Conservation (phyloP, 306 rosid genomes). For the Begonia loranthoides region DNA sequence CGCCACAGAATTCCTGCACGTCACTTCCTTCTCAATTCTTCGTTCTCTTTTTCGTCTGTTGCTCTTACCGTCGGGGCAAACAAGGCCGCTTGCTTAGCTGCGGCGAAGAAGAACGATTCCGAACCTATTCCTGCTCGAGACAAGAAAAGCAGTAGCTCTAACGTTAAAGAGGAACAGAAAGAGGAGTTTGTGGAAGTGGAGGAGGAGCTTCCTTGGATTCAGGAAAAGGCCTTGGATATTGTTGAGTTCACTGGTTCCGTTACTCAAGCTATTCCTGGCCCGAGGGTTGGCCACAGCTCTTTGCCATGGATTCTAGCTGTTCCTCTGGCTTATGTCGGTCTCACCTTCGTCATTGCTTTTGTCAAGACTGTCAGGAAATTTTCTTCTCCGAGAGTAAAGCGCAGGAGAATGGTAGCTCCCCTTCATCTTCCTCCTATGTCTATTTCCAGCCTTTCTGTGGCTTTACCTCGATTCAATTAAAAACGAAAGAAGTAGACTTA, state of each 20-base stretch:
- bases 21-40: background rate
- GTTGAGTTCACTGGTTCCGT: constrained; percentile 93
- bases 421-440: background rate
- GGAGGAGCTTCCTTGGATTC: constrained; percentile 90
- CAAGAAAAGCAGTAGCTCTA: constrained; percentile 1
- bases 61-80: constrained; percentile 4
- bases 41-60: constrained; percentile 2
- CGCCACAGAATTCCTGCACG: too few species aligned
- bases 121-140: constrained; percentile 8
- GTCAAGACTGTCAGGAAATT: constrained; percentile 58
- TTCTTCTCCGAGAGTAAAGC: constrained; percentile 71
- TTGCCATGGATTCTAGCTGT: constrained; percentile 88
- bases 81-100: constrained; percentile 8
- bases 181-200: constrained; percentile 33
- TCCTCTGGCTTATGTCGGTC: constrained; percentile 56
- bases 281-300: constrained; percentile 72
- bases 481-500: background rate
- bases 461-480: too few species aligned
- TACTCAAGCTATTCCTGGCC: constrained; percentile 84
- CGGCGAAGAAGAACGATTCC: constrained; percentile 17
- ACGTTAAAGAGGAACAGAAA: background rate
- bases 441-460: background rate
- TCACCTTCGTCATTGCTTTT: constrained; percentile 67
- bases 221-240: constrained; percentile 82
- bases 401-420: constrained; percentile 46